phyloP scores from a whole-genome alignment of 1,284 basidiomycete species.

The Cystobasidium slooffiae region DNA sequence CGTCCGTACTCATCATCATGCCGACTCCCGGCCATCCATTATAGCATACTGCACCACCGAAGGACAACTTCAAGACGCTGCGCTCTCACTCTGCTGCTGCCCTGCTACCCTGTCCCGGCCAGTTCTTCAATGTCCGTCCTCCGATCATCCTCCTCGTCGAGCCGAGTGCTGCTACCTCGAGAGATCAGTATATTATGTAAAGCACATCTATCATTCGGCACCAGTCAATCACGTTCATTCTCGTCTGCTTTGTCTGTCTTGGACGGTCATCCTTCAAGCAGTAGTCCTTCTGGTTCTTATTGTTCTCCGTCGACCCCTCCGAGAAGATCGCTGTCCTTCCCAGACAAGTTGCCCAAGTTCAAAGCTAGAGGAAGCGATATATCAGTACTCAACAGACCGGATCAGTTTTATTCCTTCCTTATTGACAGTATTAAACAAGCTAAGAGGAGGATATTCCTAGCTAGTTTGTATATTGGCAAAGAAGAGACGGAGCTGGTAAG shows the following conservation, averaged over 20 bases:
- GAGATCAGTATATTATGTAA: slow-evolving; percentile 19
- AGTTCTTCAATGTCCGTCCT: background rate
- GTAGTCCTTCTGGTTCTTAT: background rate
- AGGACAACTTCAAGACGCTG: too few relatives aligned
- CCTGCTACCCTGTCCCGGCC: background rate
- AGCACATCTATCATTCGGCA: background rate
- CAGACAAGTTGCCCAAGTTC: slow-evolving; percentile 59
- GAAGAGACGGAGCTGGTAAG: slow-evolving; percentile 69
- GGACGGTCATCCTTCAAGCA: background rate
- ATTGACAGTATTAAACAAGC: slow-evolving; percentile 58
- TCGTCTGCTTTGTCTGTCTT: background rate
- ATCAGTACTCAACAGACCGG: slow-evolving; percentile 57
- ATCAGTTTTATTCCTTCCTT: slow-evolving; percentile 59
- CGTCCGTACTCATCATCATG: too few relatives aligned
- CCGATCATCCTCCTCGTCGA: slow-evolving; percentile 28
- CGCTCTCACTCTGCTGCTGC: background rate
- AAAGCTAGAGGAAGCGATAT: slow-evolving; percentile 58
- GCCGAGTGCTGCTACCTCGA: slow-evolving; percentile 10
- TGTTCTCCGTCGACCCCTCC: background rate
- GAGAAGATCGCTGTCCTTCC: slow-evolving; percentile 9
- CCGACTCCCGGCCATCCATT: too few relatives aligned
- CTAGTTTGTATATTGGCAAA: slow-evolving; percentile 79
- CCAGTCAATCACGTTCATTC: background rate
- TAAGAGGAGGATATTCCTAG: slow-evolving; percentile 76
- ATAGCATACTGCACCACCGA: too few relatives aligned